Evolutionary conservation across 2,329 filamentous ascomycete genomes (phyloP).

Genomic region (Diplodia scrobiculata): DNA sequence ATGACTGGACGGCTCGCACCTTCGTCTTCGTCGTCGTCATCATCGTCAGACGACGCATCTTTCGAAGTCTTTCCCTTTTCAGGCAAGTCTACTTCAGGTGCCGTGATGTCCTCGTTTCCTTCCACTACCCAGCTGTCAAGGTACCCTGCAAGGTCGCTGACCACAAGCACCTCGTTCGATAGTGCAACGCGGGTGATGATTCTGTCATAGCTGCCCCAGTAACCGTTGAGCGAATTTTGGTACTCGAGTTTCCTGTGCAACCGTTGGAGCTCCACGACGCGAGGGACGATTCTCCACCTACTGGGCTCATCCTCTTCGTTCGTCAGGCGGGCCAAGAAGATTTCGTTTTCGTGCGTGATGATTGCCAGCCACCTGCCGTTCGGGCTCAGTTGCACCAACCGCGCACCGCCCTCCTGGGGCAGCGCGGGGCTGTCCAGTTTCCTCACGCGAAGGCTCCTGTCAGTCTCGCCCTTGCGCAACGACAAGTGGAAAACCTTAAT

Average conservation of each 20-base stretch:
- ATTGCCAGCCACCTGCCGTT: slow-evolving; percentile 70
- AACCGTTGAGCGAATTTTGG: slow-evolving; percentile 57
- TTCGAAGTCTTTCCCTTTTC: slow-evolving; percentile 32
- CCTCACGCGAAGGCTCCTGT: slow-evolving; percentile 67
- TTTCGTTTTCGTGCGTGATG: slow-evolving; percentile 49
- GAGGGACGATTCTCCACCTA: slow-evolving; percentile 43
- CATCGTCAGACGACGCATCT: slow-evolving; percentile 33
- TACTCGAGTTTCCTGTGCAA: slow-evolving; percentile 37
- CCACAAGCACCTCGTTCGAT: slow-evolving; percentile 73
- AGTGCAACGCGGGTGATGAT: slow-evolving; percentile 75
- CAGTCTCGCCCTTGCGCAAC: slow-evolving; percentile 54
- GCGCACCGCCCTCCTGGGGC: slow-evolving; percentile 61
- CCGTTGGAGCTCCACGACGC: slow-evolving; percentile 46
- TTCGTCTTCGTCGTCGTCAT: slow-evolving; percentile 53
- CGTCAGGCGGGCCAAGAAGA: slow-evolving; percentile 53
- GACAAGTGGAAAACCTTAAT: slow-evolving; percentile 76
- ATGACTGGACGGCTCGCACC: slow-evolving; percentile 53
- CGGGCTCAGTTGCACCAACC: slow-evolving; percentile 68
- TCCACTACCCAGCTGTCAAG: slow-evolving; percentile 83
- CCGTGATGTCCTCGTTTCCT: slow-evolving; percentile 55
- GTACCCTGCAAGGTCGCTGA: slow-evolving; percentile 79
- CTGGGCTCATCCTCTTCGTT: slow-evolving; percentile 46
- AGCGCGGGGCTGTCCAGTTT: slow-evolving; percentile 66
- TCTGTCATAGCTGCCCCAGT: slow-evolving; percentile 74
- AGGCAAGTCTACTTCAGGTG: slow-evolving; percentile 45